Evolutionary conservation across 2,329 filamentous ascomycete species (phyloP).

Genomic region (Tolypocladium album): DNA sequence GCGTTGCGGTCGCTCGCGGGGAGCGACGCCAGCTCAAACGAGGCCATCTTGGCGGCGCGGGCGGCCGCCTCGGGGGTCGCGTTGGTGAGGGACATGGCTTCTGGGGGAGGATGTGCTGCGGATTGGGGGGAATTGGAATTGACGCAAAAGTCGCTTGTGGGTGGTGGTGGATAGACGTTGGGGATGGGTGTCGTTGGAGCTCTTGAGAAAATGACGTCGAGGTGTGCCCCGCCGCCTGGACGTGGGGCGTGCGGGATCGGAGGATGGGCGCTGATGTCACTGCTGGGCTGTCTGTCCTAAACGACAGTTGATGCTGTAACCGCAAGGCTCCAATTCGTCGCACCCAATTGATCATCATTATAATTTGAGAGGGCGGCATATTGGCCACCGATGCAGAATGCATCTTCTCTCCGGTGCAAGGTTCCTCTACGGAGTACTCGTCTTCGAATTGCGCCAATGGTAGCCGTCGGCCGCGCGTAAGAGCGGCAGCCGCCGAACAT

Average conservation of each 20-base stretch:
- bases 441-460: no score
- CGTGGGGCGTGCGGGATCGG: background rate
- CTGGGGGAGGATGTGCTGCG: background rate
- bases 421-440: no score
- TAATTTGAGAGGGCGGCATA: no score
- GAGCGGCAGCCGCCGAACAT: no score
- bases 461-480: no score
- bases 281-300: background rate
- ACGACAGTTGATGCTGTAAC: background rate
- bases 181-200: background rate
- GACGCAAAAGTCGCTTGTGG: background rate
- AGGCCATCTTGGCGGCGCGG: slow-evolving; percentile 66
- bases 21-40: slow-evolving; percentile 72
- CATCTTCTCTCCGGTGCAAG: no score
- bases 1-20: slow-evolving; percentile 68
- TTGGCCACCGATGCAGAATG: no score
- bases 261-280: background rate
- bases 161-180: background rate
- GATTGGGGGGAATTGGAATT: background rate
- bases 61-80: slow-evolving; percentile 71
- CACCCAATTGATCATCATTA: no score
- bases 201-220: background rate
- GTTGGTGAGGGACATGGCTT: slow-evolving; percentile 76
- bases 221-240: background rate
- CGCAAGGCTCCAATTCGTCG: background rate